Evolutionary conservation across 352 stramenopile genomes (phyloP).

Genomic region (Pythium dissotocum): DNA sequence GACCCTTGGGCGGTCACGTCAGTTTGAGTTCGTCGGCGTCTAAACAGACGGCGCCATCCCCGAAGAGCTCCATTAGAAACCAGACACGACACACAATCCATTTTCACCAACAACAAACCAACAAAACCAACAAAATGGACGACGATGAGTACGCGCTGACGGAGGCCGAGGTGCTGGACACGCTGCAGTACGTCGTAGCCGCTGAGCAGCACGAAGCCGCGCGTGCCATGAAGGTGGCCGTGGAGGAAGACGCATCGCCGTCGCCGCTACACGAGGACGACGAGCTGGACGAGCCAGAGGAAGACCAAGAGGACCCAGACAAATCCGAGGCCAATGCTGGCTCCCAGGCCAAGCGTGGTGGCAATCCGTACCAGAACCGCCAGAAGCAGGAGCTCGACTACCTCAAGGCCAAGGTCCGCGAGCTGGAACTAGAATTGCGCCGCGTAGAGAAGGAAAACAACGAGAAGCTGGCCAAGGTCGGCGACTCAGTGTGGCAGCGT

Average conservation of each 20-base stretch:
- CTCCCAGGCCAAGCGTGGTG: not conserved
- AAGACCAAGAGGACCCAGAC: not conserved
- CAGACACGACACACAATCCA: too few relatives aligned
- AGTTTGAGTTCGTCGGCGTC: too few relatives aligned
- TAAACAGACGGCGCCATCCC: too few relatives aligned
- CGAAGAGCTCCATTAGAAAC: not conserved
- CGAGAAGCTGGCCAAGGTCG: slow-evolving; percentile 18
- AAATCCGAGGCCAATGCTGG: not conserved
- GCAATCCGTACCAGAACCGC: slow-evolving; percentile 35
- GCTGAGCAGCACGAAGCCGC: slow-evolving; percentile 13
- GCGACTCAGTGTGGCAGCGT: slow-evolving; percentile 38
- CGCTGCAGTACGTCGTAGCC: slow-evolving; percentile 27
- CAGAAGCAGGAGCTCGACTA: slow-evolving; percentile 43
- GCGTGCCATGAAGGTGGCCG: not conserved
- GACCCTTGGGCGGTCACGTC: not conserved
- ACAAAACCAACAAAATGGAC: slow-evolving; percentile 9
- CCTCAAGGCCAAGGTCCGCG: slow-evolving; percentile 35
- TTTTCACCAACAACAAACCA: too few relatives aligned
- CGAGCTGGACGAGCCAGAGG: not conserved
- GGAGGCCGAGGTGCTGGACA: slow-evolving; percentile 30
- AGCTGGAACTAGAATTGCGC: slow-evolving; percentile 34
- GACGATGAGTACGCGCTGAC: slow-evolving; percentile 23
- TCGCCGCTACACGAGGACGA: not conserved
- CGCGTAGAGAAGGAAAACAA: slow-evolving; percentile 31
- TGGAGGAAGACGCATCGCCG: not conserved